phyloP scores from a whole-genome alignment of 768 basidiomycete species.

The Pleurotus giganteus region DNA sequence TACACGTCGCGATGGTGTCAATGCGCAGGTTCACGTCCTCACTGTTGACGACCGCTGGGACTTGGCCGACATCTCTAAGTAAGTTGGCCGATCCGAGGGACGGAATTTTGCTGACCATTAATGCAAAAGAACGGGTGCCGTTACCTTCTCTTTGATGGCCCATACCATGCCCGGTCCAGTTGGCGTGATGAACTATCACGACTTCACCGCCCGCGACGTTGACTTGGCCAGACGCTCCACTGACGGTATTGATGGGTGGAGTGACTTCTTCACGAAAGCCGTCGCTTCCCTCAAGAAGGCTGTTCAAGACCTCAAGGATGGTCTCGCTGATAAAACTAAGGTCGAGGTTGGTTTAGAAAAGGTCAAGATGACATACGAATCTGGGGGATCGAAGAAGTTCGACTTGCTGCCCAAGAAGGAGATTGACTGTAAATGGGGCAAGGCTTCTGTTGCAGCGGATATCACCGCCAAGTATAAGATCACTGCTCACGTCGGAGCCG shows the following conservation, averaged over 20 bases:
- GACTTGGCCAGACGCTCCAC: neutral
- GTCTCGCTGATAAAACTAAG: constrained; percentile 3
- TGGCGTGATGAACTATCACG: constrained; percentile 3
- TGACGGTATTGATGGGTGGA: neutral
- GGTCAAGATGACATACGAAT: neutral
- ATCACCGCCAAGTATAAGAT: neutral
- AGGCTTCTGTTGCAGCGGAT: neutral
- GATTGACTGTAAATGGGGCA: constrained; percentile 3
- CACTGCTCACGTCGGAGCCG: neutral
- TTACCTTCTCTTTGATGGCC: neutral
- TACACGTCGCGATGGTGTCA: constrained; percentile 4
- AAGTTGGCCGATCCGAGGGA: no score
- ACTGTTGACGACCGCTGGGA: constrained; percentile 2
- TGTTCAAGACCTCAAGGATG: neutral
- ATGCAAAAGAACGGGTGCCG: neutral
- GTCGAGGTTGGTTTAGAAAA: neutral
- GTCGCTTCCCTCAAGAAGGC: neutral
- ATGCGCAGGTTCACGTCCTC: constrained; percentile 4
- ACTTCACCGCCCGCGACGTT: neutral
- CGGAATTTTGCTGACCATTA: neutral
- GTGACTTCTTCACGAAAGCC: constrained; percentile 1
- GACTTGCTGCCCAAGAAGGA: neutral
- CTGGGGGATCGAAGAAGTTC: constrained; percentile 1
- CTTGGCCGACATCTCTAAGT: constrained; percentile 1
- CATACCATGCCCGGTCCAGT: neutral